Evolutionary conservation across 352 stramenopile genomes (phyloP).

Genomic region (Phytopythium helicoides): DNA sequence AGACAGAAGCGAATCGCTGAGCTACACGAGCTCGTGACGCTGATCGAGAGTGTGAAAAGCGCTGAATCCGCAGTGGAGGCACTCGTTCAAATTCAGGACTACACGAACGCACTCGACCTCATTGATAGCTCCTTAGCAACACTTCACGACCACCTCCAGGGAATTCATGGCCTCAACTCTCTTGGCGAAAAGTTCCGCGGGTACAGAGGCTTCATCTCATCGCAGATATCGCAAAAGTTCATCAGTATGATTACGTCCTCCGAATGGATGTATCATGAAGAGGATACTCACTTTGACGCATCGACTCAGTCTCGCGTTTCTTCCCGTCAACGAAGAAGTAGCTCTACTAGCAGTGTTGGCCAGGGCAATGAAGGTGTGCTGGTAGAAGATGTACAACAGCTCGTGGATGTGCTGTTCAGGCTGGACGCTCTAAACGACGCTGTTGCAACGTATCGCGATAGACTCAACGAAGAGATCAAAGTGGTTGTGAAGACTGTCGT

Average conservation of each 20-base stretch:
- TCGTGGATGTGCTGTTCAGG: conserved; percentile 75
- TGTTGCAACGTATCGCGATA: conserved; percentile 72
- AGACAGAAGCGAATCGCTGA: conserved; percentile 80
- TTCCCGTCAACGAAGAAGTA: conserved; percentile 1
- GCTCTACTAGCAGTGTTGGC: conserved; percentile 10
- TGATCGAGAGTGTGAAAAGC: conserved; percentile 85
- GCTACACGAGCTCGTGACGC: conserved; percentile 76
- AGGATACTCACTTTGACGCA: conserved; percentile 16
- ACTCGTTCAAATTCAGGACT: conserved; percentile 84
- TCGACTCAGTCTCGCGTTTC: not conserved
- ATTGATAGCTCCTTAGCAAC: conserved; percentile 74
- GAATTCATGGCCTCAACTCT: conserved; percentile 71
- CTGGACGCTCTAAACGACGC: conserved; percentile 70
- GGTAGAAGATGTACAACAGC: conserved; percentile 36
- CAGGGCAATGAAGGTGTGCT: conserved; percentile 36
- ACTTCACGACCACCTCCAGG: conserved; percentile 67
- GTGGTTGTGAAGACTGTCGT: conserved; percentile 87
- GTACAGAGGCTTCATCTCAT: conserved; percentile 68
- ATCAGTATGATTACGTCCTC: conserved; percentile 77
- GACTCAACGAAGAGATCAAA: conserved; percentile 85
- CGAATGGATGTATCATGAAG: conserved; percentile 78
- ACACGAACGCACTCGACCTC: conserved; percentile 70
- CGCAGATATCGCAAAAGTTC: conserved; percentile 79
- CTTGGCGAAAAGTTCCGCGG: conserved; percentile 75
- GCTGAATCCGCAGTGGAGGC: conserved; percentile 79